Conservation (phyloP, 2,329 filamentous ascomycete species). For the Spiromastix sp. region DNA sequence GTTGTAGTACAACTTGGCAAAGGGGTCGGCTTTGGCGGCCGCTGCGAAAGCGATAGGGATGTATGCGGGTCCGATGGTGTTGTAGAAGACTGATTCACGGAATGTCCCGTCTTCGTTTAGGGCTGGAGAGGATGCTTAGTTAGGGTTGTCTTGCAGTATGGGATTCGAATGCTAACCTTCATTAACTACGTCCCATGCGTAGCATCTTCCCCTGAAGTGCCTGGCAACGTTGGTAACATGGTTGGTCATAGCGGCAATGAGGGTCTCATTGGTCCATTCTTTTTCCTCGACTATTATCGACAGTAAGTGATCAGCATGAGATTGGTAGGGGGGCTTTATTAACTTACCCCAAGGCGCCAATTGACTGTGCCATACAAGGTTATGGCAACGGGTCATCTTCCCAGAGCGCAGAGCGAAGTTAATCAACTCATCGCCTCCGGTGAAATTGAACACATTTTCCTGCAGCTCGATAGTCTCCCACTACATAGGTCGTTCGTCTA, state of each 20-base stretch:
- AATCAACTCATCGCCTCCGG: conserved; percentile 42
- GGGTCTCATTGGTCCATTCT: conserved; percentile 49
- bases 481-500: conserved; percentile 20
- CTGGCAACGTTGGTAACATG: conserved; percentile 28
- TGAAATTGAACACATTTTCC: conserved; percentile 48
- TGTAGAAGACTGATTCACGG: conserved; percentile 31
- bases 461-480: conserved; percentile 54
- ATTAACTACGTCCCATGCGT: conserved; percentile 32
- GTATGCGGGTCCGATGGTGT: conserved; percentile 35
- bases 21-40: conserved; percentile 49
- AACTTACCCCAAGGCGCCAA: conserved; percentile 46
- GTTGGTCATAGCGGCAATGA: conserved; percentile 45
- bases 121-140: conserved; percentile 13
- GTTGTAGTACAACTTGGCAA: conserved; percentile 36
- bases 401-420: conserved; percentile 29
- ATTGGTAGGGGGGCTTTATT: background rate
- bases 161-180: conserved; percentile 18
- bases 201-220: conserved; percentile 27
- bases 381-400: conserved; percentile 53
- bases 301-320: conserved; percentile 3
- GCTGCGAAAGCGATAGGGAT: conserved; percentile 38
- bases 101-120: conserved; percentile 40
- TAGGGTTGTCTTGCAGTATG: conserved; percentile 4
- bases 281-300: conserved; percentile 30
- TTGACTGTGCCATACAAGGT: conserved; percentile 39